Base-by-base conservation (phyloP, 2,329 filamentous ascomycete genomes). In the Chaetomium sp. region DNA sequence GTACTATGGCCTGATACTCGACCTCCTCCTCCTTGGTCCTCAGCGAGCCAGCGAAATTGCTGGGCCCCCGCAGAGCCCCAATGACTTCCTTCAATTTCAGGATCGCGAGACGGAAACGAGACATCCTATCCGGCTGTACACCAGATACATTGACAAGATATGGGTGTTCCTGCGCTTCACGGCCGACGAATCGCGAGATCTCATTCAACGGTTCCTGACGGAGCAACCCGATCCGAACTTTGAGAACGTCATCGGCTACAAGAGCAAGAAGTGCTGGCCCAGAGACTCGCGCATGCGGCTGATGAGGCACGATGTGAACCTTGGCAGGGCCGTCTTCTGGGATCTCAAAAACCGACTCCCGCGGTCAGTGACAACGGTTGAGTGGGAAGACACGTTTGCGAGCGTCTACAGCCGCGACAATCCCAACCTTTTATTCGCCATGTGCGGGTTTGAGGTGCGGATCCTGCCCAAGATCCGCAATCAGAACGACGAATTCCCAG, bases 241-340 rank as follows among this genome's bases (percentile, higher is more conserved):
- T 62, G 94, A 99, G 70, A 99, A 99, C 62, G 94, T 99, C 43
- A 97, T 99, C 65, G 94, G 94, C 0, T 99, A 97, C 73, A 91
- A 89, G 76, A 99, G 95, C 74, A 99, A 99, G 79, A 99, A 97
- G 71, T 99, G 95, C 73, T 99, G 94, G 94, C 95, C 94, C 43
- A 85, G 94, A 65, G 94, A 99, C 70, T 96, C 91, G 32, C 85
- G 94, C 50, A 99, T 99, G 95, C 87, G 95, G 46, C 74, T 99
- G 65, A 99, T 99, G 94, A 86, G 94, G 60, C 94, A 99, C 71
- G 94, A 99, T 73, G 95, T 99, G 63, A 97, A 99, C 65, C 84
- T 99, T 43, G 94, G 95, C 43, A 87, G 95, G 58, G 95, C 95
- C 57, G 94, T 96, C 1, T 99, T 99, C 76, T 99, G 94, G 94